Base-by-base conservation (phyloP, 2,329 filamentous ascomycete species). In the Phialophora tarda region DNA sequence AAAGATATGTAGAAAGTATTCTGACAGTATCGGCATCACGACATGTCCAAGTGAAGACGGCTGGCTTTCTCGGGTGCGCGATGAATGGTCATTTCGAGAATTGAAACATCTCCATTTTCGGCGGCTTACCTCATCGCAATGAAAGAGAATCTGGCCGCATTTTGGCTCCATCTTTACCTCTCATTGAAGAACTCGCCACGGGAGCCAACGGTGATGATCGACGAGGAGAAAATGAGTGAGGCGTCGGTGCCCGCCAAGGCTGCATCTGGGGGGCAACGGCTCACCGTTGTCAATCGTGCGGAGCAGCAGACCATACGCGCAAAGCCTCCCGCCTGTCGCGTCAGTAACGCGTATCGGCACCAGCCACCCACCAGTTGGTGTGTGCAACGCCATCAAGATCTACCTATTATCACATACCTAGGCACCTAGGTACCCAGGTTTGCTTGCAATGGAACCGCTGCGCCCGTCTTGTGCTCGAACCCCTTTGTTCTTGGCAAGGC, bases 401-500 rank as follows among this genome's bases (percentile, higher is more conserved):
- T n/a, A 21, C 5, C 5, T 8, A n/a, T 7, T 2, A 48, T 50
- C 47, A 12, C 21, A n/a, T 23, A 50, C 1, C n/a, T n/a, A n/a
- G n/a, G n/a, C n/a, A n/a, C n/a, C n/a, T n/a, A n/a, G n/a, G 8
- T n/a, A 14, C 24, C 8, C 8, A 51, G 21, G 23, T 51, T 51
- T 17, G 6, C 5, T n/a, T 44, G 17, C 6, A 2, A 44, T 44
- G 1, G 38, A n/a, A n/a, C 6, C 17, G 17, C 17, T 4, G 17
- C 17, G 5, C 23, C 23, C 23, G 8, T 7, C 48, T 51, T 12
- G 48, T 14, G 48, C 10, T 51, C 23, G 21, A 7, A 51, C 14
- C 8, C 11, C 14, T 24, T 21, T 55, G 53, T n/a, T 30, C 53
- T 32, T 55, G 53, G 53, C 53, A 55, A 55, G 53, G 53, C 53